Evolutionary conservation across 768 basidiomycete genomes (phyloP).

Genomic region (Mycena rosella): DNA sequence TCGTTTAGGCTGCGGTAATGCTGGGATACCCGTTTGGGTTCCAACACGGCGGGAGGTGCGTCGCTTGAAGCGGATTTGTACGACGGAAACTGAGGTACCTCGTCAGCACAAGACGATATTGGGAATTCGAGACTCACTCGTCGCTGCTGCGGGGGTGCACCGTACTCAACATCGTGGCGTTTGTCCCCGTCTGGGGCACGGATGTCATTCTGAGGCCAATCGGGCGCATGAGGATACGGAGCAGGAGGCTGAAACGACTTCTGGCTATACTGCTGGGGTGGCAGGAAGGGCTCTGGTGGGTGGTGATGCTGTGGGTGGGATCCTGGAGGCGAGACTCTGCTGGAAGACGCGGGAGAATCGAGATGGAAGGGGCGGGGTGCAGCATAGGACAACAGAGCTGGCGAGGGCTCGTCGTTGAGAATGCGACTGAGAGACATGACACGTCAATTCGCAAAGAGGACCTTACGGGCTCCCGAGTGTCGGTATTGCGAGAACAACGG

Average conservation of each 20-base stretch:
- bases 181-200: conserved; percentile 25
- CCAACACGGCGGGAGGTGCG: conserved; percentile 36
- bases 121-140: conserved; percentile 62
- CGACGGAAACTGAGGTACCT: conserved; percentile 22
- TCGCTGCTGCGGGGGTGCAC: conserved; percentile 50
- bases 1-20: conserved; percentile 46
- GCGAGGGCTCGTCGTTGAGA: conserved; percentile 79
- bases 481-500: neutral
- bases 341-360: conserved; percentile 33
- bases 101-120: conserved; percentile 11
- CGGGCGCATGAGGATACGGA: conserved; percentile 22
- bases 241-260: conserved; percentile 20
- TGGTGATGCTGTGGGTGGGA: conserved; percentile 18
- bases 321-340: conserved; percentile 14
- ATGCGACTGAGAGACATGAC: conserved; percentile 84
- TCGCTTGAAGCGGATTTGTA: conserved; percentile 25
- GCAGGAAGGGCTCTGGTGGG: conserved; percentile 21
- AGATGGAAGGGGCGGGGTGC: conserved; percentile 47
- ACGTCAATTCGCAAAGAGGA: conserved; percentile 25
- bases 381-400: conserved; percentile 50
- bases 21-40: conserved; percentile 43
- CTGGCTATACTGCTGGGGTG: conserved; percentile 23
- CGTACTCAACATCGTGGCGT: conserved; percentile 66
- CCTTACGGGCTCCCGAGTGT: conserved; percentile 52
- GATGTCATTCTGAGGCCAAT: conserved; percentile 26